phyloP scores from a whole-genome alignment of 345 rosid species.

The Arabis alpina region DNA sequence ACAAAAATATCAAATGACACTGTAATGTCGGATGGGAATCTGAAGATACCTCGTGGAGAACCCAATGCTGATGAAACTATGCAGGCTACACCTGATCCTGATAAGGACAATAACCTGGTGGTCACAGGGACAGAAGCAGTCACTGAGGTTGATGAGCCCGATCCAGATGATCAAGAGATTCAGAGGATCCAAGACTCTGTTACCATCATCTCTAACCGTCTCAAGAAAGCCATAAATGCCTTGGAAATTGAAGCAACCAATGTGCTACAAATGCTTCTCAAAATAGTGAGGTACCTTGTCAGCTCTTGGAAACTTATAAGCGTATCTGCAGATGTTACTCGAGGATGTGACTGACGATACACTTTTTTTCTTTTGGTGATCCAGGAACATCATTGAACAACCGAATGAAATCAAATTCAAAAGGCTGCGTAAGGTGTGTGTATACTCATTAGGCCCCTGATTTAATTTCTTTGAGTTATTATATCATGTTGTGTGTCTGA shows the following conservation, averaged over 20 bases:
- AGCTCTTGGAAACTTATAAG: constrained; percentile 25
- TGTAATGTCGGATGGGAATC: constrained; percentile 5
- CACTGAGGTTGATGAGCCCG: constrained; percentile 67
- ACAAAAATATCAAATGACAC: constrained; percentile 28
- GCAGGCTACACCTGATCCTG: constrained; percentile 37
- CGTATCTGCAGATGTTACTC: neutral
- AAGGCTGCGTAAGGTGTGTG: constrained; percentile 76
- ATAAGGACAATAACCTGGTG: constrained; percentile 42
- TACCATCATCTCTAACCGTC: constrained; percentile 55
- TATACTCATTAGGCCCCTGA: neutral
- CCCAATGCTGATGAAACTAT: constrained; percentile 4
- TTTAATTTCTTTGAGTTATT: neutral
- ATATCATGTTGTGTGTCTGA: neutral
- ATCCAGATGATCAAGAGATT: constrained; percentile 78
- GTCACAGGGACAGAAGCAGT: constrained; percentile 40
- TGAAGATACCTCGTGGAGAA: constrained; percentile 7
- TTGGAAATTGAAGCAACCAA: constrained; percentile 56
- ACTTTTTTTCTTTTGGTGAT: constrained; percentile 26
- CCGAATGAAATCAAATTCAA: constrained; percentile 74
- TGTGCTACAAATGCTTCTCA: constrained; percentile 66
- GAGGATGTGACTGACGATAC: constrained; percentile 11
- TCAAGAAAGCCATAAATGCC: constrained; percentile 66
- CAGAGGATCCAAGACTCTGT: constrained; percentile 81
- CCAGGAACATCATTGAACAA: constrained; percentile 82
- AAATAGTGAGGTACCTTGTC: constrained; percentile 61